Evolutionary conservation across 2,329 filamentous ascomycete genomes (phyloP), one percentile per base, ranked within the genome.

Genomic region (Hymenoscyphus repandus): DNA sequence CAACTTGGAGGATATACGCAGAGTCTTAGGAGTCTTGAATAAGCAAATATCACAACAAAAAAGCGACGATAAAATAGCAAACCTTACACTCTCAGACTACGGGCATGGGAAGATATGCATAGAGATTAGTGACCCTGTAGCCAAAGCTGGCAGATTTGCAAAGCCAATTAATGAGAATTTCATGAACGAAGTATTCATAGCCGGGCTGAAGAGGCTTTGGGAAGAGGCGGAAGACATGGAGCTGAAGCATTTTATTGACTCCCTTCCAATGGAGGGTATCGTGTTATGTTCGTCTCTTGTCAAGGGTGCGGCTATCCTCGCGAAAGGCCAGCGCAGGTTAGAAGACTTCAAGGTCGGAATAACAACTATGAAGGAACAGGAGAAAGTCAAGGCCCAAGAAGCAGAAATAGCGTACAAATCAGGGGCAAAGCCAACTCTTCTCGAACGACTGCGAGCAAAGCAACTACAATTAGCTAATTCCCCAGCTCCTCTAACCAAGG

Each of bases 361-460:
- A n/a, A 72, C 68, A 2, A 63, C 71, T 34, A 78, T 75, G 64
- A 75, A 79, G 63, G 77, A 58, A 67, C 31, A 72, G 53, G 67
- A 71, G 13, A 73, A 69, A 53, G 59, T 65, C 47, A 67, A 68
- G 22, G 57, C 65, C 12, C 11, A 45, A 20, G 46, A 45, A 15
- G 50, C 38, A 18, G 41, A 49, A 30, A 43, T 32, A 10, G 18
- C 36, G 9, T 52, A 48, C 30, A 42, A 33, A 7, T 46, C 62
- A 56, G 61, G 67, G 54, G 69, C 41, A 74, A 83, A 70, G 45
- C 82, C 86, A 72, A 81, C 80, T 47, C 79, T 95, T 20, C 75
- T 93, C 51, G 87, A 91, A 66, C 84, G 87, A 44, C 79, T 95
- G 56, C 83, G 86, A 56, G 74, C 78, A 49, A 92, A 92, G 71